Evolutionary conservation across 306 rosid genomes (phyloP), one percentile per base, ranked within the genome.

Genomic region (Aeschynomene evenia): DNA sequence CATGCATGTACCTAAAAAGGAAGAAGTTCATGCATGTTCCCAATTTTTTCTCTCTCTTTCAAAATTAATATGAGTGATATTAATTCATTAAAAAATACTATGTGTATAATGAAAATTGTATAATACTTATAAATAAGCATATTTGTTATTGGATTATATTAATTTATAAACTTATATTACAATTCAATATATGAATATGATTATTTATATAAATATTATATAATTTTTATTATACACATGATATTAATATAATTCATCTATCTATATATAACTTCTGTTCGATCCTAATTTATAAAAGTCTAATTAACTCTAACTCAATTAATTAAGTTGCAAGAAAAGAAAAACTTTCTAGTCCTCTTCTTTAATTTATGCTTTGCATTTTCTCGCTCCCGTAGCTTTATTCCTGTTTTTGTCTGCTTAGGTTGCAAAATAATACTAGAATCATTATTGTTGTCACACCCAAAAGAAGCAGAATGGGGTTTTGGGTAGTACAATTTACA

Each of bases 401-500:
- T 68, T 52, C 52, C 26, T 10, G 4, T 55, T 55, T 68, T 9
- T 69, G 31, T 42, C 28, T 26, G 37, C 31, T 70, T 23, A 7
- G 24, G 72, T 56, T 63, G 42, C 64, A 10, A 0, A 48, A 20
- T 29, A n/a, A n/a, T n/a, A n/a, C n/a, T n/a, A n/a, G n/a, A n/a
- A n/a, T n/a, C n/a, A 71, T 71, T 31, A 71, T 71, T 71, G 50
- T 0, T 78, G 82, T 78, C 64, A 39, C 51, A 10, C 33, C 7
- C 8, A 71, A 62, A 60, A 67, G 73, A 45, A 29, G 48, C 62
- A 77, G 2, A 33, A 37, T 51, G 57, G 48, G 56, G 31, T 28
- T 28, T 2, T 52, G 23, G 56, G 2, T 54, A n/a, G n/a, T n/a
- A n/a, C n/a, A n/a, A n/a, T n/a, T n/a, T n/a, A n/a, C n/a, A n/a